Evolutionary conservation across 2,329 filamentous ascomycete species (phyloP).

Genomic region (Onygena corvina): DNA sequence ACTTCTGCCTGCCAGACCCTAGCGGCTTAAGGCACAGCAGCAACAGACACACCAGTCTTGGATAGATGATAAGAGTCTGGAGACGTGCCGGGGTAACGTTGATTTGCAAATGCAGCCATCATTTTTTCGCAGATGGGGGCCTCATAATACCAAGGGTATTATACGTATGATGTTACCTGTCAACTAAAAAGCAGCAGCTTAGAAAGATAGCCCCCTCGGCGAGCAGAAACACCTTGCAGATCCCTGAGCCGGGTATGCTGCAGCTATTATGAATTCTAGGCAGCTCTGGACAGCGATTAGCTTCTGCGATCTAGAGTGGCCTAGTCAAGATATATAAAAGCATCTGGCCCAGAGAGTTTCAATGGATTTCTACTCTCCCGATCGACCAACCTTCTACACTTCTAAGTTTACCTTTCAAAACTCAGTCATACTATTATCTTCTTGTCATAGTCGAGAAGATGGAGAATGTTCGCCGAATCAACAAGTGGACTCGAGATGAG

Average conservation of each 20-base stretch:
- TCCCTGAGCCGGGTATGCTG: background rate
- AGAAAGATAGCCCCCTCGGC: background rate
- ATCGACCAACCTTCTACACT: constrained; percentile 5
- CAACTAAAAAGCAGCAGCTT: background rate
- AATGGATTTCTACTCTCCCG: constrained; percentile 4
- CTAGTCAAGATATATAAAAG: constrained; percentile 4
- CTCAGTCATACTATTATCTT: background rate
- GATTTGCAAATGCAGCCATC: constrained; percentile 2
- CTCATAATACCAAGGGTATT: background rate
- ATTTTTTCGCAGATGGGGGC: constrained; percentile 1
- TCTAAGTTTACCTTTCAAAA: constrained; percentile 1
- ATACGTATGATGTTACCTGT: constrained; percentile 1
- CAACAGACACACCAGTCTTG: background rate
- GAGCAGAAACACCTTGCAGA: constrained; percentile 4
- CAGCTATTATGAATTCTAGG: constrained; percentile 1
- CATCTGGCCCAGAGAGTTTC: constrained; percentile 3
- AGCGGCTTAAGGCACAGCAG: background rate
- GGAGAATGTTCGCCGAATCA: background rate
- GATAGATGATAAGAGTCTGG: constrained; percentile 1
- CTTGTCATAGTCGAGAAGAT: background rate
- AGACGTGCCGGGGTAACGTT: background rate
- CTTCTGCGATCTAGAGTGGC: background rate
- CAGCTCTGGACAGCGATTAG: constrained; percentile 1
- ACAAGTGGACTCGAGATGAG: constrained; percentile 7
- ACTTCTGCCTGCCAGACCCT: background rate